Conservation (phyloP, 2,329 filamentous ascomycete genomes). For the Epichloe baconii region DNA sequence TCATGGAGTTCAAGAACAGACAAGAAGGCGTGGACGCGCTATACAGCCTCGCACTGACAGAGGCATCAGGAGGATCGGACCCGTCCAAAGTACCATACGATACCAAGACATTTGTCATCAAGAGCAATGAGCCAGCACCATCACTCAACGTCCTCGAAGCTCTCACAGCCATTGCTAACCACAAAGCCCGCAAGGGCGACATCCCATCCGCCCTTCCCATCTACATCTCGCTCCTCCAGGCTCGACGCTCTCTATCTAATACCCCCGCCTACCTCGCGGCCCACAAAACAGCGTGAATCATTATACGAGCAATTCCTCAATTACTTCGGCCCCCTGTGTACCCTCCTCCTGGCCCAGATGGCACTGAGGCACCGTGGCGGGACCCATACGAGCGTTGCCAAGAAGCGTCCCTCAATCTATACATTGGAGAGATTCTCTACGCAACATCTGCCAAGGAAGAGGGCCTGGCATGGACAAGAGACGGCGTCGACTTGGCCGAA, state of each 20-base stretch:
- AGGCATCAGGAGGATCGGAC: constrained; percentile 48
- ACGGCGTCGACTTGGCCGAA: constrained; percentile 72
- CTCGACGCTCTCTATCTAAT: constrained; percentile 49
- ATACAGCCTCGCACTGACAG: constrained; percentile 63
- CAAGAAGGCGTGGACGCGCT: constrained; percentile 54
- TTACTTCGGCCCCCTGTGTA: constrained; percentile 42
- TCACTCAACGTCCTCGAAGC: constrained; percentile 64
- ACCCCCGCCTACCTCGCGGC: constrained; percentile 12
- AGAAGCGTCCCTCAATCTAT: constrained; percentile 74
- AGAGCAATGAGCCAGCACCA: constrained; percentile 40
- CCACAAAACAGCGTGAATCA: constrained; percentile 5
- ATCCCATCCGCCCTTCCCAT: constrained; percentile 63
- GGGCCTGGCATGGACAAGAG: constrained; percentile 79
- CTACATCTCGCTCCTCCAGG: constrained; percentile 71
- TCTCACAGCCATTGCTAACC: constrained; percentile 65
- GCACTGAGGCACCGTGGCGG: constrained; percentile 53
- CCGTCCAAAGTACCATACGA: constrained; percentile 36
- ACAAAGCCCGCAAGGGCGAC: constrained; percentile 59
- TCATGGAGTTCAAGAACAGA: constrained; percentile 64
- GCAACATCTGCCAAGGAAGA: constrained; percentile 47
- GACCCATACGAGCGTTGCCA: constrained; percentile 58
- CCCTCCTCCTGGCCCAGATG: constrained; percentile 57
- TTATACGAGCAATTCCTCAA: constrained; percentile 12
- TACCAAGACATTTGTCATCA: constrained; percentile 48
- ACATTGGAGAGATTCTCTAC: constrained; percentile 90